Evolutionary conservation across 441 rosid species (phyloP), one percentile per base, ranked within the genome.

Genomic region (Oxalis stricta): DNA sequence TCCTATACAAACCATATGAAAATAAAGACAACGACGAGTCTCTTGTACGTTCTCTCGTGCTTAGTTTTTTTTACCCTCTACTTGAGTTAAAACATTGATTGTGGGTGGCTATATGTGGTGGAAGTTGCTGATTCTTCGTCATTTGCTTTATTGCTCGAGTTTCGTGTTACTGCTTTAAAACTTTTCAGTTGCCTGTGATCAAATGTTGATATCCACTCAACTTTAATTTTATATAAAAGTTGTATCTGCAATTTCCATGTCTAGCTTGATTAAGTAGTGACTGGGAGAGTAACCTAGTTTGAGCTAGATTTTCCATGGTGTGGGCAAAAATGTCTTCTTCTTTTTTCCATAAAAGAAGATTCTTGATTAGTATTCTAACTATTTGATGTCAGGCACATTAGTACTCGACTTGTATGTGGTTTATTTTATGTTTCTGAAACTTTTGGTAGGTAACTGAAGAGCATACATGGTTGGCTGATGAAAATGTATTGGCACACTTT

Each of bases 401-500:
- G n/a, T n/a, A n/a, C n/a, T n/a, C n/a, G n/a, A n/a, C n/a, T n/a
- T n/a, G n/a, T n/a, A n/a, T n/a, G n/a, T n/a, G n/a, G n/a, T n/a
- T n/a, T n/a, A n/a, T n/a, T n/a, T n/a, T n/a, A n/a, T n/a, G n/a
- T n/a, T n/a, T n/a, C n/a, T n/a, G n/a, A n/a, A n/a, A n/a, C n/a
- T 58, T 66, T 55, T 48, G 39, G 50, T 69, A 85, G 93, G 78
- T 49, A 53, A 66, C 47, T 48, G 78, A 70, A 65, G 67, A 75
- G 54, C 48, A 67, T 44, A 73, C 88, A 34, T 92, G 99, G 99
- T 58, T 92, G 61, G 89, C 82, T 59, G 97, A 84, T 58, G 93
- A 76, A 66, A 70, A 65, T 61, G 77, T 75, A 56, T 44, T 72
- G 64, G 46, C 79, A 56, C 91, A 87, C 59, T 76, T 87, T 61